These are phyloP conservation scores for Hyaloraphidium curvatum DNA, from an alignment of 192 early-diverging fungal species.

Conservation along the genomic window DNA sequence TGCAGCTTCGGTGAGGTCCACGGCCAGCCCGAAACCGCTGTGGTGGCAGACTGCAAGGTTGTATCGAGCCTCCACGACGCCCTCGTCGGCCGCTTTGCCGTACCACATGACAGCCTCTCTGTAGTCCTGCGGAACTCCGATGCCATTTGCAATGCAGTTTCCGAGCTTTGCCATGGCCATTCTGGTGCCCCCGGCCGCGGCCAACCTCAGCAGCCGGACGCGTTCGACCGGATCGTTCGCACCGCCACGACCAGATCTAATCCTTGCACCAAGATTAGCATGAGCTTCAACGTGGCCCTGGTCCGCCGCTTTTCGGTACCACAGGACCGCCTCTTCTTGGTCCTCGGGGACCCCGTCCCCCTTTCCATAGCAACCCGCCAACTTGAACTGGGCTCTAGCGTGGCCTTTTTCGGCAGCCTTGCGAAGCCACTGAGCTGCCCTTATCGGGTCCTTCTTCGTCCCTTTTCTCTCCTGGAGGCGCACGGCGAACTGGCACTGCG, in stretches of 20 bases:
- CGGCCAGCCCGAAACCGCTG: conserved; percentile 24
- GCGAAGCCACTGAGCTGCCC: conserved; percentile 21
- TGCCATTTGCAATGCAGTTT: too few relatives aligned
- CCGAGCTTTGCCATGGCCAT: too few relatives aligned
- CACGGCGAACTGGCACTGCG: conserved; percentile 27
- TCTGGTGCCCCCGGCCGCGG: too few relatives aligned
- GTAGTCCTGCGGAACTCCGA: too few relatives aligned
- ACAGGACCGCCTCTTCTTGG: conserved; percentile 19
- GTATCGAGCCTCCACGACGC: conserved; percentile 24
- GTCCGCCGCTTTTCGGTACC: conserved; percentile 20
- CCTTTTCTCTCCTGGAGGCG: conserved; percentile 25
- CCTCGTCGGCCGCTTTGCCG: background rate
- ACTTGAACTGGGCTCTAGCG: conserved; percentile 29
- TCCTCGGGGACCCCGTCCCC: conserved; percentile 25
- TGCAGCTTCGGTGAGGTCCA: conserved; percentile 19
- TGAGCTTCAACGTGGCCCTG: conserved; percentile 24
- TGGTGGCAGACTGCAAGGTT: conserved; percentile 31
- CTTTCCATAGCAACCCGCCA: conserved; percentile 31
- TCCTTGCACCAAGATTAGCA: too few relatives aligned
- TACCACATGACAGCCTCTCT: background rate
- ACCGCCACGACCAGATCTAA: too few relatives aligned
- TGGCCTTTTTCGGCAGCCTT: conserved; percentile 24
- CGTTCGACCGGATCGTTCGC: too few relatives aligned
- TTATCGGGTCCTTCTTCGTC: conserved; percentile 6
- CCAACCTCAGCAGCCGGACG: too few relatives aligned